phyloP scores from a whole-genome alignment of 768 basidiomycete species.

The Suillus sp. region DNA sequence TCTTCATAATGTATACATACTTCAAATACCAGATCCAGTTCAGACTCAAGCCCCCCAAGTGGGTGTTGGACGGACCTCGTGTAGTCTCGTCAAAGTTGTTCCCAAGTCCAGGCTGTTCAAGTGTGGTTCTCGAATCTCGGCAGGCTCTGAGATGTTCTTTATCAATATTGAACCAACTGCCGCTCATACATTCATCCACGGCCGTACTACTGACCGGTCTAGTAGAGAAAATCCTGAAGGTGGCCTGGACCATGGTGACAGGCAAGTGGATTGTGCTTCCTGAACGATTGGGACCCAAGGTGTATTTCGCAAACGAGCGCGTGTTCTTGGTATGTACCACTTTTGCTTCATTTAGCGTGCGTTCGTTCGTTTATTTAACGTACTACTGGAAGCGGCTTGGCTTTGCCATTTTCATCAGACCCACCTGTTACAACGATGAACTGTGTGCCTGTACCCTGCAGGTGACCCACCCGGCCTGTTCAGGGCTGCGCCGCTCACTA shows the following conservation, averaged over 20 bases:
- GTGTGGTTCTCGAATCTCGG: conserved; percentile 38
- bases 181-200: conserved; percentile 88
- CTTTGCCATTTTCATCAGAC: conserved; percentile 39
- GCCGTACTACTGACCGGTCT: conserved; percentile 75
- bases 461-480: not conserved
- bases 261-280: conserved; percentile 92
- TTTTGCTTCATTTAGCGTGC: not conserved
- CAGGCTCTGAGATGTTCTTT: not conserved
- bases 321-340: conserved; percentile 81
- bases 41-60: conserved; percentile 86
- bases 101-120: conserved; percentile 77
- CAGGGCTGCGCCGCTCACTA: conserved; percentile 64
- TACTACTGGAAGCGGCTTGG: conserved; percentile 79
- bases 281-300: conserved; percentile 78
- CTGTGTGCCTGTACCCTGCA: not conserved
- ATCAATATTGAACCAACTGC: conserved; percentile 11
- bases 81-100: conserved; percentile 94
- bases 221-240: conserved; percentile 36
- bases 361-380: conserved; percentile 11
- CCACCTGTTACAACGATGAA: not conserved
- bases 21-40: conserved; percentile 68
- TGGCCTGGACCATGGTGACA: conserved; percentile 73
- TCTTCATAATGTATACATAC: not conserved
- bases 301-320: conserved; percentile 93
- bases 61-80: conserved; percentile 88